A percentile compares a stretch with the other conserved stretches of the same genome.
These are phyloP conservation scores for Ceratocystis colombiana DNA, from an alignment of 2,329 filamentous ascomycete genomes.

Conservation along the genomic window DNA sequence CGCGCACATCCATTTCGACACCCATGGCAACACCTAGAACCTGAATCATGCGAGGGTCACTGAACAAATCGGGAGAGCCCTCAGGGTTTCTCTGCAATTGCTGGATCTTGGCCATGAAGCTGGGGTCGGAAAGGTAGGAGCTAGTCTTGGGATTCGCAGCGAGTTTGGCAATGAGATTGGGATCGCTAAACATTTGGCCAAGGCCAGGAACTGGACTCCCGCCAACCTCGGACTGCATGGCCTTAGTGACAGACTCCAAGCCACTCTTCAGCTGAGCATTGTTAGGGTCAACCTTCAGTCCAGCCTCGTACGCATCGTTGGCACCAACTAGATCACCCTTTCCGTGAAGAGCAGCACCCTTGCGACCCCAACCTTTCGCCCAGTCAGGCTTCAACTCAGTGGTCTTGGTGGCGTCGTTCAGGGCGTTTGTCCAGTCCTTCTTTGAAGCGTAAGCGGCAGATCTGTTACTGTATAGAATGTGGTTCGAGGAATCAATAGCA, in stretches of 20 bases:
- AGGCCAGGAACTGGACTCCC: conserved; percentile 55
- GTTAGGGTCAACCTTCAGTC: conserved; percentile 81
- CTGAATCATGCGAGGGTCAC: conserved; percentile 83
- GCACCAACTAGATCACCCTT: conserved; percentile 75
- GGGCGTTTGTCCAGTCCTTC: conserved; percentile 72
- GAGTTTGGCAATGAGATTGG: conserved; percentile 79
- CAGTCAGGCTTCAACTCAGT: conserved; percentile 94
- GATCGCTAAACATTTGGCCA: conserved; percentile 91
- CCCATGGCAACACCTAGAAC: conserved; percentile 90
- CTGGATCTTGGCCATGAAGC: conserved; percentile 86
- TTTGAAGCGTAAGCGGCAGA: conserved; percentile 82
- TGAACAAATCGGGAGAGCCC: conserved; percentile 67
- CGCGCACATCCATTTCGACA: conserved; percentile 64
- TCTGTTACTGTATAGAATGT: conserved; percentile 96
- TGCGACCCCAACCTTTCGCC: conserved; percentile 92
- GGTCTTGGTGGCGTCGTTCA: conserved; percentile 86
- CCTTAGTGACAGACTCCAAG: conserved; percentile 71
- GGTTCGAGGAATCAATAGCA: conserved; percentile 74
- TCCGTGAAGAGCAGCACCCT: conserved; percentile 84
- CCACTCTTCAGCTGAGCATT: conserved; percentile 92
- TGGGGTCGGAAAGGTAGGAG: conserved; percentile 63
- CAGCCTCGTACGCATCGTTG: conserved; percentile 83
- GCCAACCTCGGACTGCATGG: conserved; percentile 56
- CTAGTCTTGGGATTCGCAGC: conserved; percentile 91
- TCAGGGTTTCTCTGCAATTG: conserved; percentile 70